Base-by-base conservation (phyloP, 805 yeast species). In the Wickerhamiella siamensis region DNA sequence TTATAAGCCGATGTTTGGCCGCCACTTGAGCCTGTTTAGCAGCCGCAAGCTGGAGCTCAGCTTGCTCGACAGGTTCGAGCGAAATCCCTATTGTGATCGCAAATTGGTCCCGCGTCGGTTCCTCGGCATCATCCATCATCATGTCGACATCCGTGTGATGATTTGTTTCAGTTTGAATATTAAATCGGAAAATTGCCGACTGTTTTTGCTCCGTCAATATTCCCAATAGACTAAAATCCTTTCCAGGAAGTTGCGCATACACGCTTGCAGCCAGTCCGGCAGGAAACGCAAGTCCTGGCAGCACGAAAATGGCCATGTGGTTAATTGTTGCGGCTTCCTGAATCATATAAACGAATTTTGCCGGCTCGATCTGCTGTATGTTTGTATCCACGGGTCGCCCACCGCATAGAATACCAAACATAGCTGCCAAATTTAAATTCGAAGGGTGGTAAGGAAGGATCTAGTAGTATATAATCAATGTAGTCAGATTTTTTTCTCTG, bases 181-280 rank as follows among this genome's bases (percentile, higher is more conserved):
- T 83, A 44, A 88, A 71, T 54, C 79, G 80, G 66, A 82, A 91
- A 2, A 91, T 91, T 0, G 96, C 95, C 44, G 94, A 82, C 31
- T 93, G 97, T 57, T 88, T 91, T 31, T 60, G 63, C 15, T 48
- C 49, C 9, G 66, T 57, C 14, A 65, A 51, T 62, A 54, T 62
- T 33, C 58, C 70, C 19, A 51, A 57, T 24, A 59, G 47, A 47
- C 46, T 57, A 47, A 48, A 60, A n/a, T 66, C 69, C 39, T 68
- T 62, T 8, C 69, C 65, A 12, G 87, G 86, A 40, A 87, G 62
- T 57, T 88, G 95, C 61, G 84, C 88, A 59, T 80, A 91, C 2
- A 91, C 83, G 33, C 88, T 69, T 0, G 96, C 97, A 1, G 88
- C 75, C 51, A 67, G 79, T 37, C 71, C 71, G 1, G 74, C 71